Conservation (phyloP, 179 eudicot genomes). For the Spinacia oleracea region DNA sequence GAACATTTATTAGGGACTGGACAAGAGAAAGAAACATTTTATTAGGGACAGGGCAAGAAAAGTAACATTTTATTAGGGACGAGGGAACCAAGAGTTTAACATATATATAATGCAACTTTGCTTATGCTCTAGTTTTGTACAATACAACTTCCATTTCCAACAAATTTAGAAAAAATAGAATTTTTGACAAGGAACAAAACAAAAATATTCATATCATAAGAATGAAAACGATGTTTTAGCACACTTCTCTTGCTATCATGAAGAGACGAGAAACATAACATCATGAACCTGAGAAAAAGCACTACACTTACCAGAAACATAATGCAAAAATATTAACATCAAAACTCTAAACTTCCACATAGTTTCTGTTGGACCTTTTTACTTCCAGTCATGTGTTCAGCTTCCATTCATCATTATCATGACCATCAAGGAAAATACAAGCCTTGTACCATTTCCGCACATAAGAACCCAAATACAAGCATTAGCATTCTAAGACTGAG, state of each 20-base stretch:
- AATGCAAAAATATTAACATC: constrained; percentile 17
- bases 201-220: neutral
- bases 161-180: too few species aligned
- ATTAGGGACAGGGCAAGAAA: too few species aligned
- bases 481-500: constrained; percentile 7
- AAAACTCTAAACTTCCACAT: constrained; percentile 79
- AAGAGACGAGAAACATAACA: neutral
- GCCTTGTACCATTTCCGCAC: constrained; percentile 98
- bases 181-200: neutral
- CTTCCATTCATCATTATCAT: constrained; percentile 31
- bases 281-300: too few species aligned
- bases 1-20: too few species aligned
- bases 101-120: neutral
- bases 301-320: neutral
- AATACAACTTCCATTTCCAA: neutral
- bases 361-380: constrained; percentile 66
- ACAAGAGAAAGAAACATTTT: too few species aligned
- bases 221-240: neutral
- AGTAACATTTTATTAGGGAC: too few species aligned
- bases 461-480: neutral
- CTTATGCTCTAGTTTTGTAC: neutral
- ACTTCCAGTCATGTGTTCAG: constrained; percentile 41
- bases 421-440: constrained; percentile 88
- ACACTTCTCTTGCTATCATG: neutral
- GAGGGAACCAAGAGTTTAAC: neutral